Conservation (phyloP, 2,329 filamentous ascomycete genomes). For the Arthrobotrys sphaeroides region DNA sequence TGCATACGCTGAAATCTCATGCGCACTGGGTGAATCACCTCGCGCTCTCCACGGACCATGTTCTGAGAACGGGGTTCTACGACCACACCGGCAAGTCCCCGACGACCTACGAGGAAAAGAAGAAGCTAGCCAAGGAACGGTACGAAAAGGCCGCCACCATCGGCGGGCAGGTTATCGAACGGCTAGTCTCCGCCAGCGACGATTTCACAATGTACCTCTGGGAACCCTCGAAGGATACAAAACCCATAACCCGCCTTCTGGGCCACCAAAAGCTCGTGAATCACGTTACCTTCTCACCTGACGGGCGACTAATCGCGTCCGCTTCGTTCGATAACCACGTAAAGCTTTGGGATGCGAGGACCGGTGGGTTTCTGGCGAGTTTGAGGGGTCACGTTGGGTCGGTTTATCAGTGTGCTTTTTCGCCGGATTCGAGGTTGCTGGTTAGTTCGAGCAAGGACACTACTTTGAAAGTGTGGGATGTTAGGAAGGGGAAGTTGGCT, state of each 20-base stretch:
- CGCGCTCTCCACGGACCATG: constrained; percentile 90
- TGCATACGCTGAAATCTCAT: constrained; percentile 82
- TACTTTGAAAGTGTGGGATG: constrained; percentile 79
- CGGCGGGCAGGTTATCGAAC: constrained; percentile 79
- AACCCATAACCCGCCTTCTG: constrained; percentile 73
- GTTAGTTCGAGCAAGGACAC: constrained; percentile 81
- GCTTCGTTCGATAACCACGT: constrained; percentile 88
- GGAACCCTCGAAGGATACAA: constrained; percentile 80
- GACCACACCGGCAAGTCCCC: constrained; percentile 82
- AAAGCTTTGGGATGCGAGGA: constrained; percentile 69
- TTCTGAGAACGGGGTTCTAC: constrained; percentile 82
- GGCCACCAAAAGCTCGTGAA: constrained; percentile 50
- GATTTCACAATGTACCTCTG: constrained; percentile 97
- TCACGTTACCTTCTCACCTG: constrained; percentile 75
- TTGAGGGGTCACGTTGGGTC: constrained; percentile 88
- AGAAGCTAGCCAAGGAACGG: constrained; percentile 77
- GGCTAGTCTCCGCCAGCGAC: constrained; percentile 88
- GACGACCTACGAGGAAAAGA: constrained; percentile 73
- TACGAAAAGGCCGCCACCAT: constrained; percentile 86
- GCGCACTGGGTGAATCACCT: constrained; percentile 97
- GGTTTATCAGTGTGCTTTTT: constrained; percentile 93
- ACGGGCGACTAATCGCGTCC: constrained; percentile 86
- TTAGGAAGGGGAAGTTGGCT: constrained; percentile 81
- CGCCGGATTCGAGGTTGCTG: constrained; percentile 86
- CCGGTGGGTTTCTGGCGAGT: constrained; percentile 76